Evolutionary conservation across 2,329 filamentous ascomycete genomes (phyloP), one percentile per base, ranked within the genome.

Genomic region (Amauroascus niger): DNA sequence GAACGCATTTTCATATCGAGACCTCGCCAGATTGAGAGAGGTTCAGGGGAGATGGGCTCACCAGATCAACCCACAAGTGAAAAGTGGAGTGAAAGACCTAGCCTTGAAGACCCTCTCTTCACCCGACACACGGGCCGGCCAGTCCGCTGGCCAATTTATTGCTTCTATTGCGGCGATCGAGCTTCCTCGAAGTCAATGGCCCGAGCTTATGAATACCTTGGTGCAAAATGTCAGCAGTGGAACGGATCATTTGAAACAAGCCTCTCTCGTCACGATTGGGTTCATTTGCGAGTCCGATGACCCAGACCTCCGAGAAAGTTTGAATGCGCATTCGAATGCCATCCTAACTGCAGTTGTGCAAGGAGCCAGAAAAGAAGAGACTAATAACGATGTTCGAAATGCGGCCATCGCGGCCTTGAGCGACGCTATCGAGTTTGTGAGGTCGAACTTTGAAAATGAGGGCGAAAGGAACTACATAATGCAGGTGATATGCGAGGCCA

Each of bases 381-480:
- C 86, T 53, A 97, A 95, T 75, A 71, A 76, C 62, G 91, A 98
- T 67, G 90, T 98, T 57, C 88, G 93, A 60, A 80, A 89, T 62
- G 88, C 93, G 50, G 93, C 93, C 66, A 93, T 98, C 67, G 87
- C 87, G 48, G 93, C 93, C 44, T 84, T 98, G 43, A 88, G 90
- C 64, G 93, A 98, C 72, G 96, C 91, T 37, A 84, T 97, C 56
- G 93, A 98, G 72, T 98, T 98, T 66, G 91, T 98, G 55, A 83
- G 89, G 61, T 94, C 88, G 74, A 98, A 98, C 76, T 98, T 98
- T 73, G 94, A 96, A 74, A 93, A 97, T 65, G 93, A 98, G 73
- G 93, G 91, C 65, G 93, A 98, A 79, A 85, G 93, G 62, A 98
- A 98, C 76, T 98, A 97, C 77, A 98, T 98, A 67, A 98, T 98